Evolutionary conservation across 2,329 filamentous ascomycete species (phyloP), one percentile per base, ranked within the genome.

Genomic region (Ophidiomyces ophidiicola): DNA sequence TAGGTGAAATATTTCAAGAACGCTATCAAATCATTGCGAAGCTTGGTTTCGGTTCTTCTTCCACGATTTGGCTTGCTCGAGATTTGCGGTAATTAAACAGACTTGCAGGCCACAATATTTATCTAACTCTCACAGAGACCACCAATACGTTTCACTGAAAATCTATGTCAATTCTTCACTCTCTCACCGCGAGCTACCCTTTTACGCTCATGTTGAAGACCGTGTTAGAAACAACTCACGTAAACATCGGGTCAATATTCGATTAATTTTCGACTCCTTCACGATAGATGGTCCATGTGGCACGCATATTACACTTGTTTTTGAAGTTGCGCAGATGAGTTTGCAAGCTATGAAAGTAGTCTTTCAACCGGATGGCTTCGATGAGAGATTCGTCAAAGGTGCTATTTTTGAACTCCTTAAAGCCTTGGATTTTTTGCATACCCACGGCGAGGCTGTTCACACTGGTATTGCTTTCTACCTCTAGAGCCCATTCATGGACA

Each of bases 351-450:
- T 53, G 44, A 49, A 43, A 28, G 0, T 41, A 1, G 43, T 48
- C 1, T 50, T 53, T 45, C 41, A 17, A 20, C 39, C 17, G 29
- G 37, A 45, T 30, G 46, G 48, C 11, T 48, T 53, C 45, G 36
- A 48, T 18, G 40, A 47, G 39, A 43, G 42, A 2, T 44, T 49
- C 11, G 49, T 52, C 20, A 46, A 26, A 24, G 45, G 41, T n/a
- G 46, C 49, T 7, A 49, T 52, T 38, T 40, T 33, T 14, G 47
- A 53, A 25, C 46, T 57, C 44, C 42, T 58, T 18, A 17, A 46
- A 11, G 51, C 50, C n/a, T 24, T 58, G 10, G 53, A 58, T 30
- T 57, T 55, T 34, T 39, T 59, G 6, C 56, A 60, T 49, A 46
- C 38, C 2, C 36, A 53, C 3, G 51, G 46, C 33, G 44, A 53